Conservation (phyloP, 2,329 filamentous ascomycete genomes). For the Endothia cerciana region DNA sequence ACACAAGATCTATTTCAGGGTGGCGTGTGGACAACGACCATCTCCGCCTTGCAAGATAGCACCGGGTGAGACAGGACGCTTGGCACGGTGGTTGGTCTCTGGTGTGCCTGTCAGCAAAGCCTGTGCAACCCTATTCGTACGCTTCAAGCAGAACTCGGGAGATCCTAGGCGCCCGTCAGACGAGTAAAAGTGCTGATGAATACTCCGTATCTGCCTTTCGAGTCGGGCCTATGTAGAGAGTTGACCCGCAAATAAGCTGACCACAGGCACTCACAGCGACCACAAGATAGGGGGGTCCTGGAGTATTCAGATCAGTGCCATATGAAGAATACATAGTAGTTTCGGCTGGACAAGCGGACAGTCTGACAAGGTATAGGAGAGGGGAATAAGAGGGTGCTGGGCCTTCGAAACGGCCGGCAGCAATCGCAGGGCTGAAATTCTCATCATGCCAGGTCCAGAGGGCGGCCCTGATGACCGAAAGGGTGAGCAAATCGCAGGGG, state of each 20-base stretch:
- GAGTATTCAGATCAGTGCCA: conserved; percentile 3
- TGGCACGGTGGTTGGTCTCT: conserved; percentile 2
- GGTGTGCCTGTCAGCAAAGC: conserved; percentile 2
- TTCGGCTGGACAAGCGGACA: not conserved
- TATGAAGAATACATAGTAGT: not conserved
- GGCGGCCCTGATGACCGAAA: not conserved
- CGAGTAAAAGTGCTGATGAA: not conserved
- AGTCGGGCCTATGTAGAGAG: not conserved
- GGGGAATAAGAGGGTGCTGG: not conserved
- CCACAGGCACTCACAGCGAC: not conserved
- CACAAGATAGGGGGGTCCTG: not conserved
- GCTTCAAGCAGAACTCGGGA: not conserved
- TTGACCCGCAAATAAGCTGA: conserved; percentile 8
- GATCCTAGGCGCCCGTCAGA: not conserved
- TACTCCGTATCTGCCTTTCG: not conserved
- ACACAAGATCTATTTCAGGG: conserved; percentile 9
- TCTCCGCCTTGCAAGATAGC: conserved; percentile 2
- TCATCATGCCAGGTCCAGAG: not conserved
- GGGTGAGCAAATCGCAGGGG: not conserved
- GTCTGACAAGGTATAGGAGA: not conserved
- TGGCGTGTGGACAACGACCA: conserved; percentile 33
- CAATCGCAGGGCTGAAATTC: conserved; percentile 5
- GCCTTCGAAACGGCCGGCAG: not conserved
- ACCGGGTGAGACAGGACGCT: not conserved
- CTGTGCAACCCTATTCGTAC: not conserved